Evolutionary conservation across 2,329 filamentous ascomycete genomes (phyloP), one percentile per base, ranked within the genome.

Genomic region (Penicillium janthinellum): DNA sequence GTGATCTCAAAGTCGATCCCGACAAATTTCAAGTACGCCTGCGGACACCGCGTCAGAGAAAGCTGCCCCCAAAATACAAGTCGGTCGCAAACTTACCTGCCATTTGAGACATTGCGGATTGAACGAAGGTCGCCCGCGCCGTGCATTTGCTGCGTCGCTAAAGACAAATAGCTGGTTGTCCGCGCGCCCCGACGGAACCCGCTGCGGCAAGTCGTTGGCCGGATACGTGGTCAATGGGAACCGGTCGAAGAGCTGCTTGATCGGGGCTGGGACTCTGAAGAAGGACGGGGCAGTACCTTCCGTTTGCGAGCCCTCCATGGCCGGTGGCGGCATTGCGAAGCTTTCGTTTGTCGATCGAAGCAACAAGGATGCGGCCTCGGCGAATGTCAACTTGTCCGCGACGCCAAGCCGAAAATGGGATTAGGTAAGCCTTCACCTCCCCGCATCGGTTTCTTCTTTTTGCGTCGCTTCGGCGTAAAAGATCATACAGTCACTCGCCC

Each of bases 91-190:
- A 66, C 66, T 67, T 70, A 94, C 92, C 90, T 98, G 95, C 92
- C 92, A 98, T 81, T 94, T 96, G 71, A 98, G 82, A 80, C 95
- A 99, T 59, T 88, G 87, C 11, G 95, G 95, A 74, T 98, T 98
- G 79, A 90, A 96, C 65, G 91, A 96, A 28, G 92, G 90, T 34
- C 81, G 78, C 4, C 87, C 87, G 41, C 72, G 72, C 57, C 76
- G 74, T 37, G 87, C 89, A 68, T 86, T 89, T n/a, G 83, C 78
- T 1, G 85, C 79, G 14, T 83, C 86, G 61, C 86, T 84, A 77
- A 97, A 98, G 58, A 96, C 82, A 75, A 92, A 92, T 8, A 99
- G 81, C 10, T 86, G 83, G 62, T 86, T 83, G 69, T 78, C 78
- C 62, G 78, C 72, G 65, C 74, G 76, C 55, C 78, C 72, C 54